Conservation (phyloP, 192 early-diverging fungal genomes). For the Piromyces finnis region DNA sequence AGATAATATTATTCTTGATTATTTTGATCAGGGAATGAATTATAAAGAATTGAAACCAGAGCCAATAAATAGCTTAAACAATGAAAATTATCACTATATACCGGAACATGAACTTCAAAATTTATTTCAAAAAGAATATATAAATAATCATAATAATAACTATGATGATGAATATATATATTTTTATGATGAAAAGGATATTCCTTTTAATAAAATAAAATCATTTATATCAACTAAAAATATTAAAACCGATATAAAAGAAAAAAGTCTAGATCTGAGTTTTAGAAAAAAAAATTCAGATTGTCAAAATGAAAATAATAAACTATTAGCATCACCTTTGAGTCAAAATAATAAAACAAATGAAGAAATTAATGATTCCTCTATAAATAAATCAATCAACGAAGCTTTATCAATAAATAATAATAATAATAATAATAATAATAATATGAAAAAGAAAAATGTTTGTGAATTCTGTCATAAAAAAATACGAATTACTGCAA, state of each 20-base stretch:
- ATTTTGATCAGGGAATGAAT: background rate
- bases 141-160: background rate
- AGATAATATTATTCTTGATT: background rate
- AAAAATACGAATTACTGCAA: constrained; percentile 22
- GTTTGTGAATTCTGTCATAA: constrained; percentile 22
- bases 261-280: background rate
- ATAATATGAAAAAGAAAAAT: background rate
- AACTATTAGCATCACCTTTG: too few species aligned
- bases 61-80: background rate
- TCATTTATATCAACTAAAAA: background rate
- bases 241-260: background rate
- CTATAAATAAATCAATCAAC: background rate
- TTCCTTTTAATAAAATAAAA: background rate
- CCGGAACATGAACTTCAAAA: background rate
- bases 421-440: background rate
- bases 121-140: background rate
- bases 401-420: background rate
- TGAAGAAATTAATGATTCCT: too few species aligned
- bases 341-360: too few species aligned
- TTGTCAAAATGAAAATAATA: background rate
- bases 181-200: background rate
- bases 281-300: background rate
- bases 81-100: background rate
- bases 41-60: background rate
- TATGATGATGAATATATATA: background rate